Evolutionary conservation across 108 stramenopile genomes (phyloP), one percentile per base, ranked within the genome.

Genomic region (Pseudonitzschia multiseries): DNA sequence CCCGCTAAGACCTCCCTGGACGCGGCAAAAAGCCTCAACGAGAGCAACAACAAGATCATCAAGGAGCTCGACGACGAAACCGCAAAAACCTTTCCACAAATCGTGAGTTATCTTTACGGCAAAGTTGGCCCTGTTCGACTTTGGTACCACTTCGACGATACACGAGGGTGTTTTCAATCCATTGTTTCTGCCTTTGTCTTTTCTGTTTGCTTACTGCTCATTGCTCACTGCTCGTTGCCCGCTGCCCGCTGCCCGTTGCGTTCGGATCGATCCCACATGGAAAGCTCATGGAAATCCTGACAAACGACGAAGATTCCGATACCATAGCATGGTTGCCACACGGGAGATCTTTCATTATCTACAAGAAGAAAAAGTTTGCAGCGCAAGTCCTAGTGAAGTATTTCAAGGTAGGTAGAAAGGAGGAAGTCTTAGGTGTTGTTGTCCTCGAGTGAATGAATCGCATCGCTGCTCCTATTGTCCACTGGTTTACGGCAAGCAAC

Each of bases 261-360:
- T 26, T 14, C 13, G 44, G 44, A 46, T 28, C n/a, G n/a, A n/a
- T n/a, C n/a, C n/a, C 0, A 26, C 43, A 21, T 15, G 4, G 57
- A 67, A 63, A 88, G 84, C 67, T 89, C 13, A 85, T 89, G 84
- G 71, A 81, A 22, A 75, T 87, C 18, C 74, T 90, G 5, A 79
- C 78, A 27, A 83, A 82, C 43, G 68, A 68, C 41, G 70, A 79
- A 22, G 13, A 79, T 9, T 73, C 81, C 13, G 83, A 87, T 64
- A 86, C 87, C 10, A 73, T 90, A 20, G 57, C 81, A 17, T 90
- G 89, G 89, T 79, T 90, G 10, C 85, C 85, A 1, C 79, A 86
- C 53, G 89, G 89, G 10, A 79, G 71, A 27, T 86, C 83, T 6
- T 90, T 86, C 72, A 78, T 86, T 20, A 84, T 90, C 33, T 68